A percentile compares a stretch with the other conserved stretches of the same genome.
phyloP scores from a whole-genome alignment of 176 grass and related monocot species.

The Aegilops tauschii region DNA sequence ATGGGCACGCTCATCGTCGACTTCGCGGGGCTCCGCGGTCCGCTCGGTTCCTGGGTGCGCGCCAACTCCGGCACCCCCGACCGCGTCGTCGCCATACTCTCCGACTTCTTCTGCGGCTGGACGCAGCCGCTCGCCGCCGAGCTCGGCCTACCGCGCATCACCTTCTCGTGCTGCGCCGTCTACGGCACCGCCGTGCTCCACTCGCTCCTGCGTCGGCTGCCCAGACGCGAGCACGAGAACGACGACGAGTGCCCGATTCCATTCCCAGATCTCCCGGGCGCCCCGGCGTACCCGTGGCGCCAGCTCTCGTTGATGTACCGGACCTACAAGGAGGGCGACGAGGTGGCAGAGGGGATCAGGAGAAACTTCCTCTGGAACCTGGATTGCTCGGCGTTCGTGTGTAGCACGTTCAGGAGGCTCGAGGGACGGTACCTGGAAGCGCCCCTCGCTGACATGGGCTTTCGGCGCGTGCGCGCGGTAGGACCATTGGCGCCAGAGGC shows the following conservation, averaged over 20 bases:
- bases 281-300: slow-evolving; percentile 6
- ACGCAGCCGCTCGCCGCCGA: slow-evolving; percentile 33
- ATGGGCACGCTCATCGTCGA: slow-evolving; percentile 9
- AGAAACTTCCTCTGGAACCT: slow-evolving; percentile 52
- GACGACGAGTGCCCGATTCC: slow-evolving; percentile 13
- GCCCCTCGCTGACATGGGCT: slow-evolving; percentile 36
- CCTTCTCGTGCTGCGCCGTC: slow-evolving; percentile 28
- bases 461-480: slow-evolving; percentile 25
- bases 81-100: slow-evolving; percentile 36
- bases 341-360: slow-evolving; percentile 1
- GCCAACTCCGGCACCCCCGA: background rate
- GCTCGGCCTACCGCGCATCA: slow-evolving; percentile 36
- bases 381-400: slow-evolving; percentile 29
- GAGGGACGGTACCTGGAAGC: slow-evolving; percentile 31
- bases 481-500: slow-evolving; percentile 40
- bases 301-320: too few relatives aligned
- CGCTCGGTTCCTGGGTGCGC: background rate
- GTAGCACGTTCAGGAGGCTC: slow-evolving; percentile 38
- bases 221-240: background rate
- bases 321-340: too few relatives aligned
- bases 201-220: slow-evolving; percentile 33
- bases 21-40: slow-evolving; percentile 18
- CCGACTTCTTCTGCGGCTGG: slow-evolving; percentile 51
- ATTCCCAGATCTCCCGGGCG: slow-evolving; percentile 26
- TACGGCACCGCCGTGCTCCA: slow-evolving; percentile 26